phyloP scores from a whole-genome alignment of 805 yeast genomes.

The Saccharomycopsis javanensis region DNA sequence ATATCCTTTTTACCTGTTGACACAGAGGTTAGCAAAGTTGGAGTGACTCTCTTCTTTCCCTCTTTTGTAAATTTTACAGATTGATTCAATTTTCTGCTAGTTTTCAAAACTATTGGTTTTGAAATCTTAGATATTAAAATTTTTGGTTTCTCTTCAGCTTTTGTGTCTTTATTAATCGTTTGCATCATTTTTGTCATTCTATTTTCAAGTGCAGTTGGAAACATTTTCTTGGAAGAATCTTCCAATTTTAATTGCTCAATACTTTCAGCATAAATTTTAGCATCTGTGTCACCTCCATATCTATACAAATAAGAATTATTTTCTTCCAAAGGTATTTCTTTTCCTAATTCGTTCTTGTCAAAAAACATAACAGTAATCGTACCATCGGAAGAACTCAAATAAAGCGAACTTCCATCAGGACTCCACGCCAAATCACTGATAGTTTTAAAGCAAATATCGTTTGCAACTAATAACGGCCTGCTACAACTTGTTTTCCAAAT shows the following conservation, averaged over 20 bases:
- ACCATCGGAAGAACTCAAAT: slow-evolving; percentile 77
- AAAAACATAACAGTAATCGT: slow-evolving; percentile 60
- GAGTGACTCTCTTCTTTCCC: slow-evolving; percentile 70
- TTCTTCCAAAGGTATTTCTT: slow-evolving; percentile 50
- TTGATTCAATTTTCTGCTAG: slow-evolving; percentile 28
- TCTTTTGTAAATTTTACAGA: slow-evolving; percentile 58
- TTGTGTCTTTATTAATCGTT: slow-evolving; percentile 1
- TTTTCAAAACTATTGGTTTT: slow-evolving; percentile 14
- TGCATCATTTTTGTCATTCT: slow-evolving; percentile 36
- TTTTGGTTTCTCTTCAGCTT: background rate
- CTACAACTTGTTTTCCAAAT: slow-evolving; percentile 77
- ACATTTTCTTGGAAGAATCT: slow-evolving; percentile 35
- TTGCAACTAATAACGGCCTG: slow-evolving; percentile 71
- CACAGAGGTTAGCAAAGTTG: slow-evolving; percentile 47
- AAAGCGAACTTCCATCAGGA: slow-evolving; percentile 67
- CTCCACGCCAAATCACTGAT: slow-evolving; percentile 89
- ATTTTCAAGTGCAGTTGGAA: slow-evolving; percentile 20
- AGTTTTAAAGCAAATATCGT: slow-evolving; percentile 64
- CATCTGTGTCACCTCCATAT: slow-evolving; percentile 83
- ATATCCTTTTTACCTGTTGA: slow-evolving; percentile 18
- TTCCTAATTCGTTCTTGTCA: slow-evolving; percentile 55
- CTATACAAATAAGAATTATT: slow-evolving; percentile 63
- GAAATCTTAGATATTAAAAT: background rate
- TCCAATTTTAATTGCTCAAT: slow-evolving; percentile 68
- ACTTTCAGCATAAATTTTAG: slow-evolving; percentile 79